These are phyloP conservation scores for Chenopodium berlandieri DNA, from an alignment of 148 eudicot species.

Conservation along the genomic window DNA sequence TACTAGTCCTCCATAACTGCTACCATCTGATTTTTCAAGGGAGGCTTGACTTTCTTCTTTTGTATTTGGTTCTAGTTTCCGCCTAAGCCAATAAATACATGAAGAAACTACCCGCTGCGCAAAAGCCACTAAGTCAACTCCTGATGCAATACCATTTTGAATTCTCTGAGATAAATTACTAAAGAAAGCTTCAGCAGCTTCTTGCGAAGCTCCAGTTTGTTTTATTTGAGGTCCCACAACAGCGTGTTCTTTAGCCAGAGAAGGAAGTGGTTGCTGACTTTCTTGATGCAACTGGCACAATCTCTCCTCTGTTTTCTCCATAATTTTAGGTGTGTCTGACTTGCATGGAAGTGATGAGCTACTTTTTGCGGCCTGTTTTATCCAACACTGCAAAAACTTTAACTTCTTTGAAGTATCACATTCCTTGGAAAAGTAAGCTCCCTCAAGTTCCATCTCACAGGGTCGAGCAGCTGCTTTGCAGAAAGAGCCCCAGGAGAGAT, in stretches of 20 bases:
- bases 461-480: conserved; percentile 55
- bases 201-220: conserved; percentile 29
- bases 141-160: conserved; percentile 65
- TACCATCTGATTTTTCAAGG: conserved; percentile 35
- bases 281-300: conserved; percentile 27
- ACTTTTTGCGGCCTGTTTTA: conserved; percentile 58
- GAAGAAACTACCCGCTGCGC: conserved; percentile 65
- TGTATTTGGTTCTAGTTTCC: conserved; percentile 30
- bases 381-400: conserved; percentile 88
- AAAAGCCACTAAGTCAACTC: conserved; percentile 66
- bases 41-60: conserved; percentile 34
- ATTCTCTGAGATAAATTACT: conserved; percentile 60
- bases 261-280: conserved; percentile 39
- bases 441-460: conserved; percentile 60
- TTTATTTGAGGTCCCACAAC: conserved; percentile 28
- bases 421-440: conserved; percentile 48
- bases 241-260: conserved; percentile 20
- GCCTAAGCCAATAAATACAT: conserved; percentile 57
- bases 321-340: conserved; percentile 29
- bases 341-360: conserved; percentile 6
- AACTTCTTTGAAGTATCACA: conserved; percentile 62
- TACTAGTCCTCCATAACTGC: conserved; percentile 35
- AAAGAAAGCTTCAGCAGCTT: conserved; percentile 62
- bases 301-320: conserved; percentile 30
- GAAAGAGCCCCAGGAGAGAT: conserved; percentile 73